Evolutionary conservation across 768 basidiomycete species (phyloP).

Genomic region (Boletus patriciae): DNA sequence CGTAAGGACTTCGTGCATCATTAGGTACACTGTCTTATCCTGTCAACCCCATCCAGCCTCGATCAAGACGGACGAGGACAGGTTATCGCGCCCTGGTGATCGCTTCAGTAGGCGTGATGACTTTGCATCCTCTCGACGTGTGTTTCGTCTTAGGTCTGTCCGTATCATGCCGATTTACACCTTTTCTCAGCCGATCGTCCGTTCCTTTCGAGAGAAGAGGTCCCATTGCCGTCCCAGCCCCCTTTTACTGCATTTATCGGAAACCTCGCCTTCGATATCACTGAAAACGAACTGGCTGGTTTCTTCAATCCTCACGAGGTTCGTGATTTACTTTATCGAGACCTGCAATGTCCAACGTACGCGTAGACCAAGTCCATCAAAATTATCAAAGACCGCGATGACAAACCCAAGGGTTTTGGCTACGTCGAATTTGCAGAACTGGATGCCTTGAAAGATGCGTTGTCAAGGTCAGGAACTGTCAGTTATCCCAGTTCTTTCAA

Average conservation of each 20-base stretch:
- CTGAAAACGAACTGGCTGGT: conserved; percentile 74
- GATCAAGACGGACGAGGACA: conserved; percentile 66
- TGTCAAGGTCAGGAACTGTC: conserved; percentile 70
- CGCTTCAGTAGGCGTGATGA: conserved; percentile 64
- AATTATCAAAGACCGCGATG: conserved; percentile 90
- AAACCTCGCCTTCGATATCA: conserved; percentile 91
- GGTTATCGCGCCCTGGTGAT: conserved; percentile 47
- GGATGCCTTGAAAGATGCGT: conserved; percentile 82
- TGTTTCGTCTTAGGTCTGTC: conserved; percentile 28
- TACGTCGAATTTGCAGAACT: conserved; percentile 93
- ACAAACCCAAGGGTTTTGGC: conserved; percentile 96
- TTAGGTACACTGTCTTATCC: conserved; percentile 12
- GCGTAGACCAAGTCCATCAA: conserved; percentile 77
- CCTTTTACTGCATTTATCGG: conserved; percentile 98
- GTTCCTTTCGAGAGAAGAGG: conserved; percentile 72
- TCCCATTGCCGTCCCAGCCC: conserved; percentile 92
- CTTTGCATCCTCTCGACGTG: conserved; percentile 61
- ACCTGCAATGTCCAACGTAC: conserved; percentile 1
- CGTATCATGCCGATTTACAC: conserved; percentile 10
- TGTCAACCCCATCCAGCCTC: conserved; percentile 51
- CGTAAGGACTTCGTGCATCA: conserved; percentile 57
- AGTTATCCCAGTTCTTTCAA: conserved; percentile 29
- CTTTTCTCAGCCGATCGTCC: conserved; percentile 52
- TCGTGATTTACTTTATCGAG: conserved; percentile 12
- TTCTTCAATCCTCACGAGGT: conserved; percentile 77